phyloP scores from a whole-genome alignment of 345 rosid genomes.

The Theobroma cacao region DNA sequence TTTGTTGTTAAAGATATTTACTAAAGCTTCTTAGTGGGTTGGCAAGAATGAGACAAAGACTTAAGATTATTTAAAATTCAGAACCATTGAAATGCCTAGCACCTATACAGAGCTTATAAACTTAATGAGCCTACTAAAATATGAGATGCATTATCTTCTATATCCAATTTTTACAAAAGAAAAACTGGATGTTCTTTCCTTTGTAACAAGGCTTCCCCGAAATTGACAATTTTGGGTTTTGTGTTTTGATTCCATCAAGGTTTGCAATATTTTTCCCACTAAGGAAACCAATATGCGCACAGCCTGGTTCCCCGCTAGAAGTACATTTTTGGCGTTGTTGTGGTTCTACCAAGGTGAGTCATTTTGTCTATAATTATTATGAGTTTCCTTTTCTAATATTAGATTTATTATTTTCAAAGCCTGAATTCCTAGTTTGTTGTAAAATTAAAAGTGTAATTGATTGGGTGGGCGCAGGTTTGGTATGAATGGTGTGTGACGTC shows the following conservation, averaged over 20 bases:
- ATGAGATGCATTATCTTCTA: too few species aligned
- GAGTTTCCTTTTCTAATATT: background rate
- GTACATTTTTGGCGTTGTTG: constrained; percentile 93
- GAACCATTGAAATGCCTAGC: background rate
- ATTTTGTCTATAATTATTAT: background rate
- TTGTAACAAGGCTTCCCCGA: background rate
- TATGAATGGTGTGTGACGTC: constrained; percentile 90
- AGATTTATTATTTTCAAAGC: background rate
- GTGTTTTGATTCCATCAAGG: constrained; percentile 39
- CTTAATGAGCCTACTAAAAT: background rate
- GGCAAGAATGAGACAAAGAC: background rate
- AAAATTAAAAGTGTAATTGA: background rate
- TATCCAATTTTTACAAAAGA: background rate
- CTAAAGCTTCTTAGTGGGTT: background rate
- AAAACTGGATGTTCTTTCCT: background rate
- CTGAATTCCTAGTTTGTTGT: background rate
- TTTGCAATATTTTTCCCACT: constrained; percentile 94
- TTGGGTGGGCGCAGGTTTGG: constrained; percentile 68
- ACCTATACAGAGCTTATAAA: background rate
- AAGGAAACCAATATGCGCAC: constrained; percentile 64
- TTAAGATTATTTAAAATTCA: background rate
- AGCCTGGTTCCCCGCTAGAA: constrained; percentile 61
- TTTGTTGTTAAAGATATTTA: background rate
- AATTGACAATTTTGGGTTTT: background rate
- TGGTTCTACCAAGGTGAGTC: constrained; percentile 71